These are phyloP conservation scores for Pezicula neosporulosa DNA, from an alignment of 2,329 filamentous ascomycete species.

Conservation along the genomic window DNA sequence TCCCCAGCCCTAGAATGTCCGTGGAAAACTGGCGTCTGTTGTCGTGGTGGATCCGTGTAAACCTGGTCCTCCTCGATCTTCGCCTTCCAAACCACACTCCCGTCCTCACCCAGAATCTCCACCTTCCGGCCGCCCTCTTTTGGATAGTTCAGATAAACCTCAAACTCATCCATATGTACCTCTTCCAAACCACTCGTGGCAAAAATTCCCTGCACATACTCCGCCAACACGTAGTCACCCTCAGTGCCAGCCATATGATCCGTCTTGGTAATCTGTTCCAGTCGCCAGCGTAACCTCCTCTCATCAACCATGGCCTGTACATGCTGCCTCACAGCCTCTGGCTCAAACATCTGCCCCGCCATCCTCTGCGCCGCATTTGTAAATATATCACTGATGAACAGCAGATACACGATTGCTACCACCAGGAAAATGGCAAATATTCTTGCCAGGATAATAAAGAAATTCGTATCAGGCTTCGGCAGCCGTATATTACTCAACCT, in stretches of 20 bases:
- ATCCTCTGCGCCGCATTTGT: slow-evolving; percentile 59
- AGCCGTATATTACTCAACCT: slow-evolving; percentile 21
- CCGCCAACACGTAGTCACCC: slow-evolving; percentile 81
- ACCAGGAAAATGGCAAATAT: slow-evolving; percentile 74
- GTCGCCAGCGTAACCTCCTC: slow-evolving; percentile 64
- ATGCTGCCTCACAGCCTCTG: slow-evolving; percentile 75
- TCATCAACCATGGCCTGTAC: slow-evolving; percentile 72
- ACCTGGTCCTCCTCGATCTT: slow-evolving; percentile 77
- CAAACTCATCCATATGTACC: slow-evolving; percentile 73
- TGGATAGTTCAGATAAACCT: slow-evolving; percentile 92
- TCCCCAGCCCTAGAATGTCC: slow-evolving; percentile 85
- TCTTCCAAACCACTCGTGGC: slow-evolving; percentile 68
- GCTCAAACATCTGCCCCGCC: slow-evolving; percentile 72
- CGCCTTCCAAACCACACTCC: slow-evolving; percentile 69
- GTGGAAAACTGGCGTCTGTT: slow-evolving; percentile 79
- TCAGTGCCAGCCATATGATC: slow-evolving; percentile 93
- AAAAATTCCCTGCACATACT: slow-evolving; percentile 81
- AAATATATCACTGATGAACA: slow-evolving; percentile 85
- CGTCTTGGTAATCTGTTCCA: slow-evolving; percentile 76
- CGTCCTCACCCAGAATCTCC: slow-evolving; percentile 70
- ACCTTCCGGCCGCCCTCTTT: slow-evolving; percentile 72
- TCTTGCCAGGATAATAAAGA: slow-evolving; percentile 65
- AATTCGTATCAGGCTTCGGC: slow-evolving; percentile 28
- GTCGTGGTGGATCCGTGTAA: slow-evolving; percentile 57
- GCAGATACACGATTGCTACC: slow-evolving; percentile 72